Conservation (phyloP, 805 yeast genomes). For the Kregervanrija delftensis region DNA sequence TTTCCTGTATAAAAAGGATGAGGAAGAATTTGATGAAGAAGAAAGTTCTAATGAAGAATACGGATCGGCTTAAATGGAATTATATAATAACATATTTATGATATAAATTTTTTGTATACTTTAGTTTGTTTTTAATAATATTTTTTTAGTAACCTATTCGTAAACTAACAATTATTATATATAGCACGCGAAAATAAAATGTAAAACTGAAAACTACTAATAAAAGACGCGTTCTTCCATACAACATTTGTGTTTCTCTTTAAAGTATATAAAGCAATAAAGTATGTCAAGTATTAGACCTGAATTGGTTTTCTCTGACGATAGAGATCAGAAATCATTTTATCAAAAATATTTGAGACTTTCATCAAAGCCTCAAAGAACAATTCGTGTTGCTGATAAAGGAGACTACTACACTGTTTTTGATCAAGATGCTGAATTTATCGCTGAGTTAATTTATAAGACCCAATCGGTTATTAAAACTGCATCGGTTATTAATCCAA, state of each 20-base stretch:
- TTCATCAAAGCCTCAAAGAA: constrained; percentile 40
- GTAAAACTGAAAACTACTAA: not conserved
- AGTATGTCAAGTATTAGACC: constrained; percentile 35
- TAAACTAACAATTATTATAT: too few species aligned
- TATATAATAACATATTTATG: too few species aligned
- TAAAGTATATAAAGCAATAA: not conserved
- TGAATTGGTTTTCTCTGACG: constrained; percentile 51
- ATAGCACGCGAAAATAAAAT: not conserved
- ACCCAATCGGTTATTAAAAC: constrained; percentile 74
- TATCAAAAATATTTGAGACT: constrained; percentile 41
- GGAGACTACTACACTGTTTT: constrained; percentile 69
- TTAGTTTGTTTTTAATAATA: too few species aligned
- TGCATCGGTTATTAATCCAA: constrained; percentile 24
- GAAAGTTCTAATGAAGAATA: constrained; percentile 2
- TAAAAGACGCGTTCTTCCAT: not conserved
- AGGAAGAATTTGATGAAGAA: constrained; percentile 16
- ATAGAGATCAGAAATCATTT: constrained; percentile 39
- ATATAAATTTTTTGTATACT: too few species aligned
- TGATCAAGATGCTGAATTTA: constrained; percentile 67
- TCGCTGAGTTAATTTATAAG: constrained; percentile 79
- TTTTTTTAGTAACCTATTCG: not conserved
- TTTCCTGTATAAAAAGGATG: constrained; percentile 53
- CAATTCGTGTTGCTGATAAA: constrained; percentile 63
- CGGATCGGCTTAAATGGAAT: constrained; percentile 3
- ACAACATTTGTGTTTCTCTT: not conserved